Conservation (phyloP, 441 rosid genomes). For the Jatropha podagrica region DNA sequence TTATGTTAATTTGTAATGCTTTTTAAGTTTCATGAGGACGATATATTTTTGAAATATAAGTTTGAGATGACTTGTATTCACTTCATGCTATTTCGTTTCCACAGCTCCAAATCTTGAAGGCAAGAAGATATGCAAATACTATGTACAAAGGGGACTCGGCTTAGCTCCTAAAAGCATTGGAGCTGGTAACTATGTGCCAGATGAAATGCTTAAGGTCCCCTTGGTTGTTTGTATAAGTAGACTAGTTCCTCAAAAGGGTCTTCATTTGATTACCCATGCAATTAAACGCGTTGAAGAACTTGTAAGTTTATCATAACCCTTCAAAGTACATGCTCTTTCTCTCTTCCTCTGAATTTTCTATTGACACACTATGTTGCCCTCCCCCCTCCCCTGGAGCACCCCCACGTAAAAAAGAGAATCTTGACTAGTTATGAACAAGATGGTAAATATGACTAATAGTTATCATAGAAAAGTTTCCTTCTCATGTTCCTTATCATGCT, state of each 20-base stretch:
- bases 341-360: background rate
- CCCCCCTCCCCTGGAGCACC: background rate
- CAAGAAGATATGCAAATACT: slow-evolving; percentile 46
- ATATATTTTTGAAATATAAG: background rate
- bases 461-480: background rate
- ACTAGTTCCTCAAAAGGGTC: slow-evolving; percentile 64
- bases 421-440: background rate
- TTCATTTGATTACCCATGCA: slow-evolving; percentile 57
- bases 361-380: background rate
- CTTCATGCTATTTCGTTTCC: slow-evolving; percentile 12
- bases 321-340: background rate
- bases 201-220: slow-evolving; percentile 33
- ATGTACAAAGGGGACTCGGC: slow-evolving; percentile 54
- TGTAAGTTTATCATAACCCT: slow-evolving; percentile 32
- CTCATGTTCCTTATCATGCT: background rate
- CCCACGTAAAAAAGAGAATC: background rate
- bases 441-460: background rate
- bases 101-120: slow-evolving; percentile 44
- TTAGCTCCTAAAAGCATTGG: slow-evolving; percentile 31
- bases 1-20: background rate
- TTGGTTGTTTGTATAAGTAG: slow-evolving; percentile 56
- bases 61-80: background rate
- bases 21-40: background rate
- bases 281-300: slow-evolving; percentile 43
- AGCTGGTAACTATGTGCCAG: slow-evolving; percentile 19